A percentile compares a stretch with the other conserved stretches of the same genome.
Conservation (phyloP, 225 moss, liverwort and hornwort genomes). For the Physcomitrellopsis africana region DNA sequence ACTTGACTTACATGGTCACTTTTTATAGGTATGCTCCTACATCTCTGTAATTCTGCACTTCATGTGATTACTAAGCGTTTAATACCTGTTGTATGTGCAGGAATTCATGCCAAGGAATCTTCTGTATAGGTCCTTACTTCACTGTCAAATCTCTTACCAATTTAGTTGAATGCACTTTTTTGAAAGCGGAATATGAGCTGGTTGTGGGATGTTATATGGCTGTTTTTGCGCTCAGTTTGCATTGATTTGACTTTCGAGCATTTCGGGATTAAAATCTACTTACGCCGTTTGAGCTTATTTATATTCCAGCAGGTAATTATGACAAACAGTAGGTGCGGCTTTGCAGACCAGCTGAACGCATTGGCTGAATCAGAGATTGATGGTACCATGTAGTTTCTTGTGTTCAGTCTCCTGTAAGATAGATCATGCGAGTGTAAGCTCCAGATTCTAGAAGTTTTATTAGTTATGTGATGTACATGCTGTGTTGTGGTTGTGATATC, state of each 20-base stretch:
- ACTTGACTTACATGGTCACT: not conserved
- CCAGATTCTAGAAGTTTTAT: slow-evolving; percentile 1
- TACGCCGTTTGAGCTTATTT: slow-evolving; percentile 29
- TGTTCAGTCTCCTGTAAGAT: slow-evolving; percentile 27
- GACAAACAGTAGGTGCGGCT: slow-evolving; percentile 25
- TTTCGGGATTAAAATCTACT: not conserved
- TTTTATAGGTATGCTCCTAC: not conserved
- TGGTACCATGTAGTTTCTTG: slow-evolving; percentile 22
- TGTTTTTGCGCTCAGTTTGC: not conserved
- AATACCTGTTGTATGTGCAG: slow-evolving; percentile 32
- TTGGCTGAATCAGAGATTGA: slow-evolving; percentile 34
- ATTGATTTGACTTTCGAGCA: not conserved
- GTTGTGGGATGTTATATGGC: slow-evolving; percentile 7
- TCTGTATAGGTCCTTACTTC: slow-evolving; percentile 30
- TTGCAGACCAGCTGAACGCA: slow-evolving; percentile 38
- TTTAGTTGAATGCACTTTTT: not conserved
- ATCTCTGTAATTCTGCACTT: slow-evolving; percentile 15
- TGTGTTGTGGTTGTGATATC: slow-evolving; percentile 2
- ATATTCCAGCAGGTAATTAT: slow-evolving; percentile 37
- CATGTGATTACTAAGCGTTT: slow-evolving; percentile 23
- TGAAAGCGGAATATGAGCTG: slow-evolving; percentile 10
- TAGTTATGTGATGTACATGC: not conserved
- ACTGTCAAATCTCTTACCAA: slow-evolving; percentile 16
- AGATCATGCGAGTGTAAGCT: slow-evolving; percentile 37
- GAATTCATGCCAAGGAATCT: slow-evolving; percentile 38